These are phyloP conservation scores for Cymodocea nodosa DNA, from an alignment of 116 monocot genomes.

Conservation along the genomic window DNA sequence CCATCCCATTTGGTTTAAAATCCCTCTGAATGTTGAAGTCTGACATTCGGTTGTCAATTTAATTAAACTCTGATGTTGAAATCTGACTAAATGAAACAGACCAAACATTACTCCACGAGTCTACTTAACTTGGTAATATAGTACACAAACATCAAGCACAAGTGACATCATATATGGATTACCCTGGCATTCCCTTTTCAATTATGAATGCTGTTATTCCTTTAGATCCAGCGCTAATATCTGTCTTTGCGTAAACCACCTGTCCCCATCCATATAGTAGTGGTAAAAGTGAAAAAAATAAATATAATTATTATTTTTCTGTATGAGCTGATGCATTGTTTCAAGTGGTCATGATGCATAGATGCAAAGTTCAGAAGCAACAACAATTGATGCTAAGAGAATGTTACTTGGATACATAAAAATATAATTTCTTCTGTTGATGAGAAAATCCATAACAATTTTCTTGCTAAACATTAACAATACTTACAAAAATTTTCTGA, in stretches of 20 bases:
- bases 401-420: too few relatives aligned
- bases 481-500: too few relatives aligned
- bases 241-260: conserved; percentile 95
- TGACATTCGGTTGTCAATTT: too few relatives aligned
- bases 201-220: conserved; percentile 97
- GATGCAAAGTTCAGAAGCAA: background rate
- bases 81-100: too few relatives aligned
- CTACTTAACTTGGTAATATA: too few relatives aligned
- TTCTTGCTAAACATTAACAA: too few relatives aligned
- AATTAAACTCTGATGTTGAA: too few relatives aligned
- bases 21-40: too few relatives aligned
- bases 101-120: too few relatives aligned
- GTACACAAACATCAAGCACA: background rate
- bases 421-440: too few relatives aligned
- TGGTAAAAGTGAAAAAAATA: background rate
- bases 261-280: conserved; percentile 23
- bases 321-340: background rate
- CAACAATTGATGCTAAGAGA: background rate
- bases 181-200: conserved; percentile 97
- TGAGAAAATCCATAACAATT: too few relatives aligned
- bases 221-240: conserved; percentile 77
- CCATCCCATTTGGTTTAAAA: too few relatives aligned
- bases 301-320: background rate
- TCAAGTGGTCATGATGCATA: background rate
- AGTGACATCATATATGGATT: background rate